Base-by-base conservation (phyloP, 495 filamentous ascomycete genomes). In the Delitschia confertaspora region DNA sequence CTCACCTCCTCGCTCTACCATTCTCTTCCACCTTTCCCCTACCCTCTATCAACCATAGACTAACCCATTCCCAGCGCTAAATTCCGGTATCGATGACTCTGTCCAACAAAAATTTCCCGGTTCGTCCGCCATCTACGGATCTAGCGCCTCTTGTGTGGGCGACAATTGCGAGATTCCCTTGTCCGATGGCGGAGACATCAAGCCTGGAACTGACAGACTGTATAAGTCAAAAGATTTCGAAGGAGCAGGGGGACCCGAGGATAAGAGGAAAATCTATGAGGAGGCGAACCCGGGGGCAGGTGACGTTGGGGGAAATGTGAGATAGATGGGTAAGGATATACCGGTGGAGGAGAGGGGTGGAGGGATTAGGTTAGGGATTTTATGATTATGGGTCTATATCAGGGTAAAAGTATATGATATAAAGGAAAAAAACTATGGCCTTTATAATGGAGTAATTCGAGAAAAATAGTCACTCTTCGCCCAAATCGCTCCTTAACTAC, bases 131-230 rank as follows among this genome's bases (percentile, higher is more conserved):
- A 66, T 60, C 32, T 69, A 70, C 39, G 73, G 73, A 31, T 62
- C 65, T 39, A 65, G 60, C 6, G 65, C 69, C 4, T 65, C 60
- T 8, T 65, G 68, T 16, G 64, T 64, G 4, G 72, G 72, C 8
- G 71, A 70, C 47, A 70, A 76, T 42, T 61, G 69, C 38, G 72
- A 69, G 49, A 72, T 77, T 16, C 71, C 71, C 3, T 60, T 66
- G 29, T 60, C 63, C 13, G 70, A 78, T 51, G 72, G 74, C 14
- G 75, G 73, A 4, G 63, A 55, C 25, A 55, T 68, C 19, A 65
- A 64, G 34, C 60, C 70, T 37, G 59, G 55, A 34, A 66, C 69
- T 16, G 71, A 3, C 19, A 64, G 63, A 20, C 54, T 66, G 16
- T 64, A 67, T 11, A 65, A 66, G 25, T 71, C 71, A 7, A 42